Base-by-base conservation (phyloP, 1,139 yeast genomes). In the Spencermartinsiella ligniputridi region DNA sequence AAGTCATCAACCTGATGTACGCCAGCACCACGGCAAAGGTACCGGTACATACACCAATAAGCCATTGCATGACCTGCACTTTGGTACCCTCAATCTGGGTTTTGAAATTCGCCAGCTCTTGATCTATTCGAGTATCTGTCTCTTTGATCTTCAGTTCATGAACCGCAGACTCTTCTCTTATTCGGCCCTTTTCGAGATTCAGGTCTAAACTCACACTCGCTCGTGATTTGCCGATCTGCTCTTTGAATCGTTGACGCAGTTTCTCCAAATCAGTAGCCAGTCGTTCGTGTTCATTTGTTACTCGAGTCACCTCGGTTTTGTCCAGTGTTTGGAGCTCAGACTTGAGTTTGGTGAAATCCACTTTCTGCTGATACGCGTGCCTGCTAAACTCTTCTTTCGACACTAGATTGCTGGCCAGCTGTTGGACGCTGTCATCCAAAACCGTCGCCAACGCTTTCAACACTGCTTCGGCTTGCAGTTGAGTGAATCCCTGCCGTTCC, bases 1-100 rank as follows among this genome's bases (percentile, higher is more conserved):
- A 86, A 33, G 92, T 83, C 50, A 90, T 74, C 56, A 90, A 72
- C 56, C 98, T 76, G 42, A 89, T 85, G 63, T 92, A 92, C 1
- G 97, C 97, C 56, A 92, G 70, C 40, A 92, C 83, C 50, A 92
- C 74, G 13, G 97, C 97, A 69, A 90, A 87, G 1, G 97, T 86
- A 84, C 97, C 98, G 1, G 97, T 89, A 59, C 96, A 86, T 19
- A 92, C 97, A 73, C 97, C 97, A 58, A 92, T 88, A 54, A 92
- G 75, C 97, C 97, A 92, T 66, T 92, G 98, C 81, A 88, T 80
- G 41, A 92, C 97, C 63, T 92, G 97, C 1, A 96, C 87, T 68
- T 92, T 90, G 30, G 92, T 96, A 36, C 87, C 81, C 59, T 90
- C 96, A 52, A 92, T 89, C 65, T 90, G 96, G 74, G 90, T 86